These are phyloP conservation scores for Trichoderma sp. DNA, from an alignment of 2,329 filamentous ascomycete genomes.

Conservation along the genomic window DNA sequence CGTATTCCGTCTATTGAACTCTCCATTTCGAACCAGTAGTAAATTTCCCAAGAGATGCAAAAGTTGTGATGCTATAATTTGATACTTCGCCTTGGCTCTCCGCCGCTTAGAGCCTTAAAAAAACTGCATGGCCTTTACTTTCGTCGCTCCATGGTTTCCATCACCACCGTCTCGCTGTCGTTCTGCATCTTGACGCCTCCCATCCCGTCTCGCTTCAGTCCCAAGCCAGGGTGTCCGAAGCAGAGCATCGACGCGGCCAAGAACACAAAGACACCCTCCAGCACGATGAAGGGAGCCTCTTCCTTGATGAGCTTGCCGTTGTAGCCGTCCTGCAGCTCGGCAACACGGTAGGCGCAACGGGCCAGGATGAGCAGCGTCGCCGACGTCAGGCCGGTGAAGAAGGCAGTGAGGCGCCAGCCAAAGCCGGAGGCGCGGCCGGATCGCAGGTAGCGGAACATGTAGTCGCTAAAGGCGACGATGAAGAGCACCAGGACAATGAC, in stretches of 20 bases:
- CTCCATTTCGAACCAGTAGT: background rate
- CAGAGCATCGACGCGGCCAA: conserved; percentile 44
- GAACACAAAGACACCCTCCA: conserved; percentile 53
- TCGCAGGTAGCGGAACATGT: conserved; percentile 50
- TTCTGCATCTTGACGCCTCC: conserved; percentile 21
- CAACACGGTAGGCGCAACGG: conserved; percentile 66
- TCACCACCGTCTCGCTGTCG: conserved; percentile 35
- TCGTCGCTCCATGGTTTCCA: background rate
- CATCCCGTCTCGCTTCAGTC: conserved; percentile 38
- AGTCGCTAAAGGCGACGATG: conserved; percentile 52
- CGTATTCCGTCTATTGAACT: background rate
- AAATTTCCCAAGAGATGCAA: background rate
- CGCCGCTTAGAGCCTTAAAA: background rate
- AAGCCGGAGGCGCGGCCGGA: conserved; percentile 36
- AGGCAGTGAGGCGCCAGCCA: conserved; percentile 44
- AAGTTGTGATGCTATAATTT: background rate
- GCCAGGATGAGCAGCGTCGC: conserved; percentile 64
- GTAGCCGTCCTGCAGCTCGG: conserved; percentile 68
- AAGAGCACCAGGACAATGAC: conserved; percentile 60
- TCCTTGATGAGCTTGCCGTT: conserved; percentile 57
- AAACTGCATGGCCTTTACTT: background rate
- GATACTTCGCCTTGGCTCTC: background rate
- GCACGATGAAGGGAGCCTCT: conserved; percentile 55
- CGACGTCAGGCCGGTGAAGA: conserved; percentile 56
- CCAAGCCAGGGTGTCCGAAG: conserved; percentile 49